Percentiles rank a stretch among this genome's conserved stretches.
Evolutionary conservation across 2,329 filamentous ascomycete species (phyloP).

Genomic region (Aspergillus pseudonomiae): DNA sequence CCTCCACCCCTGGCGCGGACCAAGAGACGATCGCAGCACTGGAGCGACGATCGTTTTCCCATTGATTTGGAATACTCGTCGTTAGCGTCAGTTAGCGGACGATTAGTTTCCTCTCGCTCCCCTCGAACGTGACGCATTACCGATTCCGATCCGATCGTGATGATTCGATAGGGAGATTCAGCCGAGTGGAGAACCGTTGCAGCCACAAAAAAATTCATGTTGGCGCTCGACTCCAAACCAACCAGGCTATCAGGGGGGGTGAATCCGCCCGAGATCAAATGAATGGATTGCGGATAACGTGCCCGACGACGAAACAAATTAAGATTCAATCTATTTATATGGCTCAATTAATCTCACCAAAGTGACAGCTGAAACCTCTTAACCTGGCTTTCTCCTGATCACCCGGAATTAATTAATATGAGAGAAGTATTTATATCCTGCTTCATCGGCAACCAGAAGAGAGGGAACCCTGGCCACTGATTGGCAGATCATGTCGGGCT

Average conservation of each 20-base stretch:
- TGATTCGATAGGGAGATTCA: conserved; percentile 3
- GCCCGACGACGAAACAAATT: neutral
- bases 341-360: neutral
- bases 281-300: neutral
- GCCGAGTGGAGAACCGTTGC: conserved; percentile 1
- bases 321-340: conserved; percentile 4
- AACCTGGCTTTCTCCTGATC: neutral
- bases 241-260: neutral
- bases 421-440: neutral
- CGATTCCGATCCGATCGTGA: conserved; percentile 14
- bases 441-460: neutral
- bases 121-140: conserved; percentile 18
- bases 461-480: neutral
- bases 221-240: neutral
- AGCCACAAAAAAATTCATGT: neutral
- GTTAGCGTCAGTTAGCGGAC: conserved; percentile 13
- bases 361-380: conserved; percentile 1
- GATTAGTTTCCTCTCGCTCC: neutral
- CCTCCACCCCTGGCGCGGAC: neutral
- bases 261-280: neutral
- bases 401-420: conserved; percentile 1
- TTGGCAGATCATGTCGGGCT: conserved; percentile 1
- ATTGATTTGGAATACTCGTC: conserved; percentile 24
- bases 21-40: neutral
- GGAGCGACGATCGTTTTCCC: conserved; percentile 6